Percentiles rank a stretch among this genome's conserved stretches.
These are phyloP conservation scores for Chalciporus sp. DNA, from an alignment of 1,284 basidiomycete genomes.

Conservation along the genomic window DNA sequence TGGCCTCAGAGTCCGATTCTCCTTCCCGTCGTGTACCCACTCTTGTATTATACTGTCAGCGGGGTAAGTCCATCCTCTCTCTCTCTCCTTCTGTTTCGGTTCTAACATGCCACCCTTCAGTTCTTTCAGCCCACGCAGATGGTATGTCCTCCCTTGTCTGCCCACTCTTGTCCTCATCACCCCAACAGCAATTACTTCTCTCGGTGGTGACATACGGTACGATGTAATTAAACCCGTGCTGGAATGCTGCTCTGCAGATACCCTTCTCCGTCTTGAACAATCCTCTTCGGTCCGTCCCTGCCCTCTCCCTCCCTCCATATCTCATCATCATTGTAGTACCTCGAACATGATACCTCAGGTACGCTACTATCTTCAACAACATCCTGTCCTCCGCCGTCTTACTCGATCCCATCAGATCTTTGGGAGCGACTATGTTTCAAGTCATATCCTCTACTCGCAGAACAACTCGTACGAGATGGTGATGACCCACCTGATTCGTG, in stretches of 20 bases:
- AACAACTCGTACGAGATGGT: slow-evolving; percentile 33
- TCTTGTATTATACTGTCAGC: slow-evolving; percentile 51
- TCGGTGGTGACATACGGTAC: slow-evolving; percentile 62
- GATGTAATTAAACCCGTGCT: slow-evolving; percentile 69
- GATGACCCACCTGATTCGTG: slow-evolving; percentile 58
- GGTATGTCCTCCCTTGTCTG: slow-evolving; percentile 37
- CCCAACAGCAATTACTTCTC: slow-evolving; percentile 51
- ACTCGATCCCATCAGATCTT: slow-evolving; percentile 49
- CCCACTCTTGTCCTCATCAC: slow-evolving; percentile 5
- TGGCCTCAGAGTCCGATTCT: slow-evolving; percentile 35
- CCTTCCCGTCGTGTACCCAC: slow-evolving; percentile 44
- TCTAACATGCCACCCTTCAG: slow-evolving; percentile 32
- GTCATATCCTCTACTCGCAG: slow-evolving; percentile 54
- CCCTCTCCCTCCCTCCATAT: slow-evolving; percentile 9
- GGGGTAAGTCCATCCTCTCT: slow-evolving; percentile 22
- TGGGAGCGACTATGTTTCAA: slow-evolving; percentile 68
- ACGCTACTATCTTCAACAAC: slow-evolving; percentile 22
- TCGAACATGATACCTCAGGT: slow-evolving; percentile 62
- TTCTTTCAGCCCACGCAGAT: slow-evolving; percentile 57
- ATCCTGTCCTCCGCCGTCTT: slow-evolving; percentile 2
- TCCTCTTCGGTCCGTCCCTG: slow-evolving; percentile 61
- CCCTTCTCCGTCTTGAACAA: slow-evolving; percentile 65
- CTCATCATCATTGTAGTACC: slow-evolving; percentile 44
- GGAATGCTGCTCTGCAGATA: slow-evolving; percentile 69
- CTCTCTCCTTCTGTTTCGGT: neutral